Base-by-base conservation (phyloP, 805 yeast genomes). In the Candida pseudofarinosa region DNA sequence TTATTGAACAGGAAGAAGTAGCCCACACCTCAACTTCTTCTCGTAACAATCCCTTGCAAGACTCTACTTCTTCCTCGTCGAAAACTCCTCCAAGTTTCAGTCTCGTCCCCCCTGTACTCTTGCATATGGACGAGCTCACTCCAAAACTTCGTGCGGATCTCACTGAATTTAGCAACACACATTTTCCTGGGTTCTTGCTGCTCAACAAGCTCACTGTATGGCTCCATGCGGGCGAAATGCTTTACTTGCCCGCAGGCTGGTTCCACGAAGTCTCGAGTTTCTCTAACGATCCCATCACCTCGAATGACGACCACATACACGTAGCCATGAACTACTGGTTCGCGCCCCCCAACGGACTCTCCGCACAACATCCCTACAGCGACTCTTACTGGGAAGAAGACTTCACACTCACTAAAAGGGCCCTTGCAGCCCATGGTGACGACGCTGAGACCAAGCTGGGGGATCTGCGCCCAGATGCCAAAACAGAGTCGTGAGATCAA, bases 211-310 rank as follows among this genome's bases (percentile, higher is more conserved):
- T 73, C 13, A 65, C 71, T 14, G 79, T 80, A 1, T 65, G 73
- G 55, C 49, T 85, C 19, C 54, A 71, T 20, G 80, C 83, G 0
- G 88, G 88, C 0, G 80, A 83, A 38, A 78, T 82, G 81, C 58
- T 85, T 17, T 85, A 77, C 54, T 56, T 85, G 19, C 91, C 91
- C 0, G 76, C 85, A 1, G 89, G 91, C 2, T 85, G 90, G 90
- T 85, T 85, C 53, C 91, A 85, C 56, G 91, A 85, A 57, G 91
- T 85, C 2, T 76, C 86, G 1, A 81, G 87, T 7, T 81, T 68
- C 56, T 82, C 83, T 2, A 58, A 56, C 7, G 50, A 45, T 4
- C 49, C 18, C 14, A 46, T 49, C 7, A 35, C 45, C 13, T 56
- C 50, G 13, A 55, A 54, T 20, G 19, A 31, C 10, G 42, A 44